Conservation (phyloP, 805 yeast genomes). For the Kazachstania bromeliacearum region DNA sequence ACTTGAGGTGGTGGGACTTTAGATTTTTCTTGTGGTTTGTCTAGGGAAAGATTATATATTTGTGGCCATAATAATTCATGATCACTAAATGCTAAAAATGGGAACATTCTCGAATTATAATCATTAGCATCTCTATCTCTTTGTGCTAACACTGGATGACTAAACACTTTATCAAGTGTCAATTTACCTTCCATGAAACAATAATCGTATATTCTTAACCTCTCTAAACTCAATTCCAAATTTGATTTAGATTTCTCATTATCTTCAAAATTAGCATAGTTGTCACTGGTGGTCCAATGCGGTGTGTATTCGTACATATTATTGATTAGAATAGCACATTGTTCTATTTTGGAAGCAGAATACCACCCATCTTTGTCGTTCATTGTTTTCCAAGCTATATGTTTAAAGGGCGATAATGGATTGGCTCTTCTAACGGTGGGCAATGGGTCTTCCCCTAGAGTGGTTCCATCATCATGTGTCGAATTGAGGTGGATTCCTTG, state of each 20-base stretch:
- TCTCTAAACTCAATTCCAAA: slow-evolving; percentile 10
- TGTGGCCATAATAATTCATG: slow-evolving; percentile 17
- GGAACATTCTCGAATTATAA: slow-evolving; percentile 20
- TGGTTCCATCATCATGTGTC: too few relatives aligned
- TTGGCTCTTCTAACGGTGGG: too few relatives aligned
- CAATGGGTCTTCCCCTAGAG: too few relatives aligned
- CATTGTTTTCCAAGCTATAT: too few relatives aligned
- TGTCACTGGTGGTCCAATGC: slow-evolving; percentile 16
- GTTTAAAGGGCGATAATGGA: too few relatives aligned
- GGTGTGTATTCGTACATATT: slow-evolving; percentile 10
- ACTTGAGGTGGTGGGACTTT: slow-evolving; percentile 1
- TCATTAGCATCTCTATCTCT: slow-evolving; percentile 4
- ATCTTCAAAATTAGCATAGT: slow-evolving; percentile 2
- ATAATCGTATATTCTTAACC: slow-evolving; percentile 22
- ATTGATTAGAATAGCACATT: slow-evolving; percentile 18
- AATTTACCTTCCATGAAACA: slow-evolving; percentile 15
- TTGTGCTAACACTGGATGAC: too few relatives aligned
- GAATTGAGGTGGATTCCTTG: too few relatives aligned
- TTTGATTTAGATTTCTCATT: not conserved
- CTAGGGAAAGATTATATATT: slow-evolving; percentile 4
- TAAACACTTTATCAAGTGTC: not conserved
- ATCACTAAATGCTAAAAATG: slow-evolving; percentile 14
- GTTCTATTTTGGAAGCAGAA: slow-evolving; percentile 5
- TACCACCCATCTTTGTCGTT: too few relatives aligned
- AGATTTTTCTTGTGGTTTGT: slow-evolving; percentile 1